Evolutionary conservation across 2,329 filamentous ascomycete species (phyloP), one percentile per base, ranked within the genome.

Genomic region (Colletotrichum tropicale): DNA sequence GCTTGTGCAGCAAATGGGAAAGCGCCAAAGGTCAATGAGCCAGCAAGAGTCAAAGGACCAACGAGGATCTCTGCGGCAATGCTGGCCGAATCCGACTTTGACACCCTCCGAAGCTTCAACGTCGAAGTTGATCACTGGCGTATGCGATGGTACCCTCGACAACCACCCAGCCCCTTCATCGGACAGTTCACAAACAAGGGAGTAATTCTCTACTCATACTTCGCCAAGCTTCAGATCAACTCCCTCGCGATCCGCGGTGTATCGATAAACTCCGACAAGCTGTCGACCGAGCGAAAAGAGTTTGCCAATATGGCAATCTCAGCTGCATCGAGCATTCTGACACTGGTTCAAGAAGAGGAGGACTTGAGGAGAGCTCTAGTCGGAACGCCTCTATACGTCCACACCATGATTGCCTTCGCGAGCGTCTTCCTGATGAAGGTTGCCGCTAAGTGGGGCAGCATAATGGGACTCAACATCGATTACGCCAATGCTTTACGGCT

Each of bases 51-150:
- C 3, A 5, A 3, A n/a, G 1, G 8, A 3, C 38, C 38, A 0
- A 28, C 34, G 13, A 12, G 13, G 3, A 21, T 2, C 18, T 58
- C 5, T 48, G 38, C 6, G 60, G 66, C 43, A 24, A 81, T 83
- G 12, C 78, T 86, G 1, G 79, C 80, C 0, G 84, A 84, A 61
- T 77, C 79, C 1, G 84, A 86, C 66, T 83, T 86, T 36, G 82
- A 81, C 28, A 81, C 82, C 70, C 76, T 86, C 13, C 81, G 84
- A 38, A 80, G 81, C 64, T 86, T 85, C 79, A 86, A 86, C 73
- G 81, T 86, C 36, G 83, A 84, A 38, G 85, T 86, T 15, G 85
- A 87, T 34, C 83, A 85, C 68, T 86, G 85, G 85, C 81, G 84
- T 9, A 81, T 84, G 65, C 28, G n/a, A 9, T 67, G 65, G 65